Evolutionary conservation across 2,329 filamentous ascomycete genomes (phyloP).

Genomic region (Diplocarpon rosae): DNA sequence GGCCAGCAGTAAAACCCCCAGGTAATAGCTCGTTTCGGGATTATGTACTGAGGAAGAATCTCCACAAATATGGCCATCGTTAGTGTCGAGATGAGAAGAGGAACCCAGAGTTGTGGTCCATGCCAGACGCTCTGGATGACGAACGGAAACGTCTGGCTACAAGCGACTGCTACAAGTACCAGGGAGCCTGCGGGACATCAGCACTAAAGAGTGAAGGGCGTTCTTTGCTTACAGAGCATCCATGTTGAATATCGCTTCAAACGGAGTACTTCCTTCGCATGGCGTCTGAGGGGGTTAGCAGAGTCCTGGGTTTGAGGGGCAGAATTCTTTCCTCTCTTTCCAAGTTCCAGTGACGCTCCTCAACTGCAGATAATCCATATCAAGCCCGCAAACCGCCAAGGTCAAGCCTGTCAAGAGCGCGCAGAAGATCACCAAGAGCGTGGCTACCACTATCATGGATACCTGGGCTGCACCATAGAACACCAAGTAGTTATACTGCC

Average conservation of each 20-base stretch:
- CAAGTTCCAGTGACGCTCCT: constrained; percentile 14
- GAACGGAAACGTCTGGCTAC: constrained; percentile 20
- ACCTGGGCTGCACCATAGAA: constrained; percentile 3
- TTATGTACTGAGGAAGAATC: constrained; percentile 22
- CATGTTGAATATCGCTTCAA: constrained; percentile 20
- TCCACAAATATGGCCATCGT: constrained; percentile 20
- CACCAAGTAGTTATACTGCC: not conserved
- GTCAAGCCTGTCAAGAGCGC: constrained; percentile 21
- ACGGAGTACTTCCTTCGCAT: constrained; percentile 12
- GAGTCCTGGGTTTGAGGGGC: not conserved
- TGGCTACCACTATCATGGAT: constrained; percentile 12
- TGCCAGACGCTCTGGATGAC: constrained; percentile 16
- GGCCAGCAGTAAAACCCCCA: constrained; percentile 22
- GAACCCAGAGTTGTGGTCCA: constrained; percentile 12
- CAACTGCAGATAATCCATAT: constrained; percentile 18
- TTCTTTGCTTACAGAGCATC: constrained; percentile 20
- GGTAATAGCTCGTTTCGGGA: constrained; percentile 16
- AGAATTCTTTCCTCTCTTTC: constrained; percentile 14
- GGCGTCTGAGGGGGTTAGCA: constrained; percentile 14
- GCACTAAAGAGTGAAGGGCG: not conserved
- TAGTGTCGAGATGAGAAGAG: constrained; percentile 19
- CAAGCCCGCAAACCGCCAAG: constrained; percentile 20
- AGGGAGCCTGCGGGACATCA: constrained; percentile 17
- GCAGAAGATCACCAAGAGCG: constrained; percentile 11
- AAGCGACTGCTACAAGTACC: constrained; percentile 19